These are phyloP conservation scores for Eucalyptus caleyi DNA, from an alignment of 345 rosid genomes.

Conservation along the genomic window DNA sequence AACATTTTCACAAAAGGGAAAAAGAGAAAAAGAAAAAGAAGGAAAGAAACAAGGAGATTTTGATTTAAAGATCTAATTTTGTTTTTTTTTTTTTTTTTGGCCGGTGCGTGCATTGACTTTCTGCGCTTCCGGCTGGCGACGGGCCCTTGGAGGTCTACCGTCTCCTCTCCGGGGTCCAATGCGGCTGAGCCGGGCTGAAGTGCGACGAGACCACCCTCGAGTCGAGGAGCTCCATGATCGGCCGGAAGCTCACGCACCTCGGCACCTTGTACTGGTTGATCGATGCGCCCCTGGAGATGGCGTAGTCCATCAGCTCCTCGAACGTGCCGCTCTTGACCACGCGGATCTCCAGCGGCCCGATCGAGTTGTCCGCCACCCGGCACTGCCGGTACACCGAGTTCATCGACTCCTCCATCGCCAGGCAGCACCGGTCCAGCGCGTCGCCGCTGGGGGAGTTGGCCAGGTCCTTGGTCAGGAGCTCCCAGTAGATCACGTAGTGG, in stretches of 20 bases:
- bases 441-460: slow-evolving; percentile 29
- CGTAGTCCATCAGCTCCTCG: slow-evolving; percentile 95
- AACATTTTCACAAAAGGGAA: background rate
- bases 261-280: slow-evolving; percentile 97
- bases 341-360: slow-evolving; percentile 77
- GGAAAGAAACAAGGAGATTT: background rate
- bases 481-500: slow-evolving; percentile 92
- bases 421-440: slow-evolving; percentile 46
- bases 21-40: background rate
- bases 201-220: slow-evolving; percentile 60
- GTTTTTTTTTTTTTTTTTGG: background rate
- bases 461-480: slow-evolving; percentile 41
- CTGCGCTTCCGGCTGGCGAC: background rate
- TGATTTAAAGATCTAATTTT: background rate
- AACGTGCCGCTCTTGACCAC: slow-evolving; percentile 85
- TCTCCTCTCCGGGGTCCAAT: slow-evolving; percentile 73
- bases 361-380: slow-evolving; percentile 70
- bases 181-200: slow-evolving; percentile 66
- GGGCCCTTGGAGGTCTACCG: background rate
- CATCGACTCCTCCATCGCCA: slow-evolving; percentile 85
- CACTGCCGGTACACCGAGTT: slow-evolving; percentile 89
- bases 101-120: slow-evolving; percentile 4
- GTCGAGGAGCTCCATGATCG: slow-evolving; percentile 83
- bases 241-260: slow-evolving; percentile 81
- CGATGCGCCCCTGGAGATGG: slow-evolving; percentile 90